Evolutionary conservation across 1,139 yeast genomes (phyloP).

Genomic region (Wickerhamomyces sp.): DNA sequence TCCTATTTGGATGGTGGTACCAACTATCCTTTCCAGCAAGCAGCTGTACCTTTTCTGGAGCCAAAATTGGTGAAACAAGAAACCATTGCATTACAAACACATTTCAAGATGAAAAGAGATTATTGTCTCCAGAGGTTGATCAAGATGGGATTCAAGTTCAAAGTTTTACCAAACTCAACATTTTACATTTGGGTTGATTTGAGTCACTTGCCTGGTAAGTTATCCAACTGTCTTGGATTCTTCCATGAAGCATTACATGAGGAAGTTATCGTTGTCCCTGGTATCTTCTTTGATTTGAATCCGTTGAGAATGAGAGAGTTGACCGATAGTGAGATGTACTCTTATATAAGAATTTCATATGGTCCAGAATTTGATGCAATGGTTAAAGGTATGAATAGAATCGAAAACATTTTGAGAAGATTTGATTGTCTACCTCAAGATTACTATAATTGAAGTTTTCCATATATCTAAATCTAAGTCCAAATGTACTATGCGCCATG

Average conservation of each 20-base stretch:
- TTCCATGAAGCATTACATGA: constrained; percentile 67
- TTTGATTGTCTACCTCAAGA: constrained; percentile 28
- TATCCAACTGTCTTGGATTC: constrained; percentile 58
- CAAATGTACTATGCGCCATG: no score
- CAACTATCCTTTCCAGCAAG: constrained; percentile 61
- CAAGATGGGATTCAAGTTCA: constrained; percentile 54
- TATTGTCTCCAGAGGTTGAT: constrained; percentile 47
- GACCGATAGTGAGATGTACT: constrained; percentile 61
- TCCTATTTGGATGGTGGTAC: constrained; percentile 64
- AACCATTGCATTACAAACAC: constrained; percentile 57
- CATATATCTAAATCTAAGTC: no score
- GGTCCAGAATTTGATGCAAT: constrained; percentile 57
- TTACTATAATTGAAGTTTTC: no score
- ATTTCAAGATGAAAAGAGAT: constrained; percentile 58
- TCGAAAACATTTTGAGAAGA: constrained; percentile 49
- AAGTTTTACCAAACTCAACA: constrained; percentile 54
- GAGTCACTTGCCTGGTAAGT: constrained; percentile 53
- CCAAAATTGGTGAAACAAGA: constrained; percentile 48
- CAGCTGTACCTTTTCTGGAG: constrained; percentile 53
- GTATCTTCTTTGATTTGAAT: constrained; percentile 61
- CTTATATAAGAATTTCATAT: constrained; percentile 56
- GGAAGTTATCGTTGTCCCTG: constrained; percentile 61
- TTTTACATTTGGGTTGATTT: constrained; percentile 63
- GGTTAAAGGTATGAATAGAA: constrained; percentile 62
- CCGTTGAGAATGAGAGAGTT: constrained; percentile 59